phyloP scores from a whole-genome alignment of 345 rosid species.

The Gossypioides kirkii region DNA sequence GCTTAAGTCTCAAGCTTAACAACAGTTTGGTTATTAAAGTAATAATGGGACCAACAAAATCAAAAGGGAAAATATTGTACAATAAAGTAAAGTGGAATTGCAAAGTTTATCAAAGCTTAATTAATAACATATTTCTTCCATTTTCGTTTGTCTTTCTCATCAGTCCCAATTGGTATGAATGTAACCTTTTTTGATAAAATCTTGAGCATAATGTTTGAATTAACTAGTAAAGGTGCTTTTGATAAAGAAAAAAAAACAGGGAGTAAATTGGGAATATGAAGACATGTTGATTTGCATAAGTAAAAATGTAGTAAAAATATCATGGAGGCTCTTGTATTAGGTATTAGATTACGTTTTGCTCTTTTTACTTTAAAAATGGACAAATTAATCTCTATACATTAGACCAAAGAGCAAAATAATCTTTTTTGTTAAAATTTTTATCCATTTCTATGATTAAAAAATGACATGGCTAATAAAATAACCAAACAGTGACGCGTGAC shows the following conservation, averaged over 20 bases:
- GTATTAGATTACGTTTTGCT: no score
- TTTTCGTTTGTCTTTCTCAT: background rate
- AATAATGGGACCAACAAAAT: slow-evolving; percentile 3
- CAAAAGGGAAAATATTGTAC: background rate
- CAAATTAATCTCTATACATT: no score
- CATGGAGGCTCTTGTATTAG: no score
- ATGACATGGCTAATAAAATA: no score
- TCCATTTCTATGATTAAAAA: no score
- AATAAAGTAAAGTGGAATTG: slow-evolving; percentile 10
- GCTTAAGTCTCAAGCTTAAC: slow-evolving; percentile 32
- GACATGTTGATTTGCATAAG: background rate
- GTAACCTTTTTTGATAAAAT: background rate
- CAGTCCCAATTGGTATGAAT: background rate
- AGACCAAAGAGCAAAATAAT: no score
- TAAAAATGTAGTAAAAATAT: no score
- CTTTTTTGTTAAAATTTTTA: no score
- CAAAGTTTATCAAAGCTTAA: background rate
- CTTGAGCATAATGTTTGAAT: background rate
- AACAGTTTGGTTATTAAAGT: slow-evolving; percentile 6
- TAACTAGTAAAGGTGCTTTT: slow-evolving; percentile 20
- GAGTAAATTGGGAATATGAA: background rate
- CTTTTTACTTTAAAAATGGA: no score
- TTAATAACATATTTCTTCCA: background rate
- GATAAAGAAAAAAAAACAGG: slow-evolving; percentile 1
- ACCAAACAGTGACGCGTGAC: no score